A percentile compares a stretch with the other conserved stretches of the same genome.
These are phyloP conservation scores for Angomonas ambiguus DNA, from an alignment of 208 protist species.

Conservation along the genomic window DNA sequence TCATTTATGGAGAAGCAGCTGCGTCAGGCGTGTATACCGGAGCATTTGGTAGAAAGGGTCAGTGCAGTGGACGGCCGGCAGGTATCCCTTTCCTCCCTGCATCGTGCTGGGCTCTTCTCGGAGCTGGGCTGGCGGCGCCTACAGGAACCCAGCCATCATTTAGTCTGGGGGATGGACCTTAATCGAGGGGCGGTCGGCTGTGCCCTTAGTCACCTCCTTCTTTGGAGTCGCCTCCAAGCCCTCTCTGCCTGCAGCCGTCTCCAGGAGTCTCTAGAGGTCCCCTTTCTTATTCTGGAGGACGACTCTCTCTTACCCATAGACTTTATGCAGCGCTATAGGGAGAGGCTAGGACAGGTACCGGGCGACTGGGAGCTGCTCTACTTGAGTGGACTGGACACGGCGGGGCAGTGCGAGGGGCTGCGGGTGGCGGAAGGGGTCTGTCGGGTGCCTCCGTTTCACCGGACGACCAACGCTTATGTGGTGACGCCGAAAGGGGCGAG, in stretches of 20 bases:
- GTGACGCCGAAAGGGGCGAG: constrained; percentile 57
- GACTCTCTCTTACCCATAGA: constrained; percentile 40
- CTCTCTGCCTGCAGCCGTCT: background rate
- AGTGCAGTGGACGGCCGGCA: constrained; percentile 47
- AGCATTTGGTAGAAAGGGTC: constrained; percentile 32
- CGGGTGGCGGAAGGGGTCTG: constrained; percentile 34
- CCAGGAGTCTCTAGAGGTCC: background rate
- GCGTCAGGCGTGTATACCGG: constrained; percentile 21
- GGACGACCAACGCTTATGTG: constrained; percentile 81
- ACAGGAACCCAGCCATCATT: constrained; percentile 23
- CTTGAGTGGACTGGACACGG: constrained; percentile 80
- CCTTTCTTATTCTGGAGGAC: constrained; percentile 40
- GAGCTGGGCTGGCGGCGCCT: constrained; percentile 47
- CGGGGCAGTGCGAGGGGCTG: constrained; percentile 28
- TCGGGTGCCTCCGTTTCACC: constrained; percentile 76
- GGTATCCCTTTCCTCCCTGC: constrained; percentile 22
- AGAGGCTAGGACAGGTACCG: constrained; percentile 31
- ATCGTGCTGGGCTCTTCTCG: constrained; percentile 50
- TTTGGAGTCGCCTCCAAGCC: constrained; percentile 68
- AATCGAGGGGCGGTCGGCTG: constrained; percentile 74
- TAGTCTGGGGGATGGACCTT: constrained; percentile 86
- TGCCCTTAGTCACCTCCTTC: constrained; percentile 62
- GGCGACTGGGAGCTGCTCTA: constrained; percentile 78
- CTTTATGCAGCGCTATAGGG: constrained; percentile 34
- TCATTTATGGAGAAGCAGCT: constrained; percentile 33